phyloP scores from a whole-genome alignment of 768 basidiomycete species.

The Russula foetens region DNA sequence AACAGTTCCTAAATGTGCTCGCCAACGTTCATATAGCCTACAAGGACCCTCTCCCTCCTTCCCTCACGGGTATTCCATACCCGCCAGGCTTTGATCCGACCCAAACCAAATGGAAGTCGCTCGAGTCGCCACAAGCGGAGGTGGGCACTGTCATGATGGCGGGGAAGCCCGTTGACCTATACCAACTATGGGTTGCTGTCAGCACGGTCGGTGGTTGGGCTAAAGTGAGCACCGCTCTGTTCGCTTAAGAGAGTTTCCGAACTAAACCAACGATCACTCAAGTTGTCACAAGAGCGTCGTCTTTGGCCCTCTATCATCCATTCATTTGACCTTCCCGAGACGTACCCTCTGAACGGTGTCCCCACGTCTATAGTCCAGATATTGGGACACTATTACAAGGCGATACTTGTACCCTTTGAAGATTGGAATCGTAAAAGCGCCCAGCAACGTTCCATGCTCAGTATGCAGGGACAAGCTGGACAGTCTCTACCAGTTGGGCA shows the following conservation, averaged over 20 bases:
- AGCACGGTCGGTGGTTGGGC: constrained; percentile 50
- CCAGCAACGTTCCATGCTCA: constrained; percentile 44
- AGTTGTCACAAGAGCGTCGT: constrained; percentile 17
- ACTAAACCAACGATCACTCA: constrained; percentile 1
- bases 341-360: constrained; percentile 28
- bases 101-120: constrained; percentile 53
- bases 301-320: constrained; percentile 28
- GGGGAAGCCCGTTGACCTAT: constrained; percentile 70
- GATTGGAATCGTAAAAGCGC: constrained; percentile 56
- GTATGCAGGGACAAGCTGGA: constrained; percentile 33
- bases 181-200: constrained; percentile 61
- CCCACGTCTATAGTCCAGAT: constrained; percentile 39
- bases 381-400: constrained; percentile 52
- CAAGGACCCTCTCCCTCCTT: constrained; percentile 64
- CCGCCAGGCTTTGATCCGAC: constrained; percentile 53
- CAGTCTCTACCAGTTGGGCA: constrained; percentile 24
- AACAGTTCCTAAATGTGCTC: constrained; percentile 51
- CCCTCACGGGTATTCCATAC: constrained; percentile 53
- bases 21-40: constrained; percentile 50
- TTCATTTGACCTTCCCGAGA: constrained; percentile 34
- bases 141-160: constrained; percentile 59
- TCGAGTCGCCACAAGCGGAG: constrained; percentile 53
- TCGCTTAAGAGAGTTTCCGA: not conserved
- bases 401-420: constrained; percentile 64
- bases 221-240: constrained; percentile 37